Base-by-base conservation (phyloP, 2,329 filamentous ascomycete genomes). In the Aspergillus costaricaensis region DNA sequence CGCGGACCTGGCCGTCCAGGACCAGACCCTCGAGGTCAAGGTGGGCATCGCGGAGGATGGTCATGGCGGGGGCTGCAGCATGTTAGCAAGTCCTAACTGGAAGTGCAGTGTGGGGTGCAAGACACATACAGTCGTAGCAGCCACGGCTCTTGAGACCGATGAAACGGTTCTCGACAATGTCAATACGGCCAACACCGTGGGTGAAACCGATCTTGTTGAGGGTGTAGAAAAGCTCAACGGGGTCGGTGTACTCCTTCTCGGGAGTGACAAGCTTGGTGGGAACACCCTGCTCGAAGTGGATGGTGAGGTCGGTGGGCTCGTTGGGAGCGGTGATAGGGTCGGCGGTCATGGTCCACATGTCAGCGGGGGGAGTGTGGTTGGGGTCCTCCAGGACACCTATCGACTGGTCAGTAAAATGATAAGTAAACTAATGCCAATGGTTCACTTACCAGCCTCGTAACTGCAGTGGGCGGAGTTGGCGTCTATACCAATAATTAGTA, bases 141-240 rank as follows among this genome's bases (percentile, higher is more conserved):
- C 91, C 91, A 70, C 91, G 86, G 67, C 85, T 88, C 82, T 93
- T 93, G 70, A 93, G 83, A 65, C 90, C 91, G 72, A 91, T 89
- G 81, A 89, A 91, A 57, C 91, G 85, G 81, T 91, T 90, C 78
- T 92, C 90, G 62, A 93, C 90, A 72, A 94, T 94, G 76, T 94
- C 91, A 67, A 94, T 88, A 71, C 91, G 83, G 70, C 91, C 91
- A 67, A 94, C 85, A 74, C 91, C 91, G 79, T 92, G 82, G 65
- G 81, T 83, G 74, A 86, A 84, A 65, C 86, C 91, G 65, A 94
- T 88, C 61, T 85, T 81, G 79, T 93, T 93, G 68, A 86, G 82
- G 58, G 85, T 83, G 62, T 86, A 81, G 82, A 94, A 94, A 59
- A 94, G 81, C 72, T 90, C 87, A 58, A 91, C 83, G 5, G 86